Evolutionary conservation across 306 rosid species (phyloP).

Genomic region (Quercus bicolor): DNA sequence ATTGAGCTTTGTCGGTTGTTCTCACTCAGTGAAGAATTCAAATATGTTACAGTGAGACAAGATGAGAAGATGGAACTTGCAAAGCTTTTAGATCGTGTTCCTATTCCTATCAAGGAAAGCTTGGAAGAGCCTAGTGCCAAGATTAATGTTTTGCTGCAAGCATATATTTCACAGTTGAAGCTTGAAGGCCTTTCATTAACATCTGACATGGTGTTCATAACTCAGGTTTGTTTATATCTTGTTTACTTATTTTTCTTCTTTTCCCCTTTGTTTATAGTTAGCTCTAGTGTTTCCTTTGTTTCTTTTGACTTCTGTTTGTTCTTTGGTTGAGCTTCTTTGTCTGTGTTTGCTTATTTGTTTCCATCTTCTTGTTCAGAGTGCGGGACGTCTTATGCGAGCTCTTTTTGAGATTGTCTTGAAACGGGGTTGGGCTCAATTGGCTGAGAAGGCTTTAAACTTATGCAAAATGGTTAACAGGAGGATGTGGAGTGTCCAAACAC

Average conservation of each 20-base stretch:
- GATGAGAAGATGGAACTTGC: slow-evolving; percentile 95
- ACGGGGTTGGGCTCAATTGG: slow-evolving; percentile 94
- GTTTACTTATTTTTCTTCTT: neutral
- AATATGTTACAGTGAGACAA: slow-evolving; percentile 86
- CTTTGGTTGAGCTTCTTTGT: slow-evolving; percentile 15
- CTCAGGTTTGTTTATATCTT: slow-evolving; percentile 61
- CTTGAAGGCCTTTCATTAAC: slow-evolving; percentile 93
- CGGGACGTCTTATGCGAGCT: slow-evolving; percentile 95
- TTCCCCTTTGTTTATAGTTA: neutral
- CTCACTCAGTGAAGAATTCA: slow-evolving; percentile 94
- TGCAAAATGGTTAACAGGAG: slow-evolving; percentile 90
- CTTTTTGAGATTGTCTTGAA: slow-evolving; percentile 89
- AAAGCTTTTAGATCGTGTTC: slow-evolving; percentile 85
- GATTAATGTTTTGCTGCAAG: slow-evolving; percentile 90
- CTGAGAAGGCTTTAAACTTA: slow-evolving; percentile 87
- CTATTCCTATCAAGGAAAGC: slow-evolving; percentile 95
- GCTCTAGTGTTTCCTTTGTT: neutral
- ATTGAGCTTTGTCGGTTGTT: slow-evolving; percentile 86
- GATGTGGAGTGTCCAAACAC: slow-evolving; percentile 97
- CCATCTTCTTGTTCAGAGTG: slow-evolving; percentile 53
- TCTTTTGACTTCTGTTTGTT: neutral
- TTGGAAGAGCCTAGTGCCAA: slow-evolving; percentile 97
- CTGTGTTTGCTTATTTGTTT: slow-evolving; percentile 1
- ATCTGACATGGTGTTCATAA: slow-evolving; percentile 94
- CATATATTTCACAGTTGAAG: slow-evolving; percentile 85